Evolutionary conservation across 139 green algal species (phyloP), one percentile per base, ranked within the genome.

Genomic region (Micractinium sp.): DNA sequence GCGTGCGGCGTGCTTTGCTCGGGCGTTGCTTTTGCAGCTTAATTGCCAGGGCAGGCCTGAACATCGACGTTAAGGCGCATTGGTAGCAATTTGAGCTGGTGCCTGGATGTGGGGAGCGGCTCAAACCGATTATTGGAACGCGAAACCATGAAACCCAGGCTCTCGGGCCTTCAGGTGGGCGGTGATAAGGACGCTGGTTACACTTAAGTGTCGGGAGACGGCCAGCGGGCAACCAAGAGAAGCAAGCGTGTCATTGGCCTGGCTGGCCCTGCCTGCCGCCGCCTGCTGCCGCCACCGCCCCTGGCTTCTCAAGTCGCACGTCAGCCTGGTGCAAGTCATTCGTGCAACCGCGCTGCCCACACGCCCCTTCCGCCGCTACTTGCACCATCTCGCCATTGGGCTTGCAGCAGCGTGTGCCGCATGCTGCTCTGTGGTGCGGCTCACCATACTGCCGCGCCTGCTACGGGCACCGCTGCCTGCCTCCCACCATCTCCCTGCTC

Each of bases 101-200:
- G 47, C 47, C 7, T 56, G 47, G 7, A 56, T 56, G 7, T 5
- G 47, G 47, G 47, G 47, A 56, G 47, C 47, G 47, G 47, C 47
- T 56, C 47, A 56, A 56, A 56, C 47, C 47, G 7, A 56, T 16
- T 56, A 56, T 56, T 56, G 47, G 47, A 56, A 56, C 47, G 47
- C 47, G 47, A 56, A 56, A 5, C 47, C 5, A 56, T 56, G 47
- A 56, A 56, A 33, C 61, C 35, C 1, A 84, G 61, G 20, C 85
- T 89, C 9, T 89, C 85, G 29, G 85, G 85, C 56, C 56, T 89
- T 35, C 85, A 89, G 76, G 76, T 82, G 36, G 36, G 36, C 74
- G 9, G 9, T 5, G 47, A 9, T 9, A 9, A 56, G 47, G 7
- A 56, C 47, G 47, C 7, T 56, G 47, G 5, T 16, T 9, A 9